These are phyloP conservation scores for Monosporascus sp. DNA, from an alignment of 2,329 filamentous ascomycete species.

Conservation along the genomic window DNA sequence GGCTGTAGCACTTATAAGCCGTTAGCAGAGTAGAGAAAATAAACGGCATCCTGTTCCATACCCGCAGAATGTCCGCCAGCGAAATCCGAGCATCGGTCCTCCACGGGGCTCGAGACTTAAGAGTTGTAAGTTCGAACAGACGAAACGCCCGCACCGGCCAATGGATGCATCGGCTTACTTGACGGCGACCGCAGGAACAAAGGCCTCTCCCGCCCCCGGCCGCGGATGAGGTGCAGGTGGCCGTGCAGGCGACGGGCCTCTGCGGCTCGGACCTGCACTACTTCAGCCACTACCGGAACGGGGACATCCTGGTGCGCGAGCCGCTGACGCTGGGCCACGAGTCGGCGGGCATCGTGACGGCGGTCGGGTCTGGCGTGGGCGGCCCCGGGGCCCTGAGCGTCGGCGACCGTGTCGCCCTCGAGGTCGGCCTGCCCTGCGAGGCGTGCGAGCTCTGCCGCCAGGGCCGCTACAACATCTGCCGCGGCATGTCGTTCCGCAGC, in stretches of 20 bases:
- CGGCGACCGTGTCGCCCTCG: slow-evolving; percentile 65
- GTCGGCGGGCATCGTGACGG: slow-evolving; percentile 59
- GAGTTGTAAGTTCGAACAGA: slow-evolving; percentile 34
- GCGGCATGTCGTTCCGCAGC: slow-evolving; percentile 50
- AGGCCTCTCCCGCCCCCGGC: slow-evolving; percentile 48
- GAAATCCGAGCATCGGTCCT: slow-evolving; percentile 47
- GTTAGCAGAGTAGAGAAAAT: neutral
- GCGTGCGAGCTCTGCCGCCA: slow-evolving; percentile 41
- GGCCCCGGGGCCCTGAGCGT: slow-evolving; percentile 41
- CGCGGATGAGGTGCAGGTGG: slow-evolving; percentile 53
- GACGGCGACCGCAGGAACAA: slow-evolving; percentile 39
- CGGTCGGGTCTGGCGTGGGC: slow-evolving; percentile 54
- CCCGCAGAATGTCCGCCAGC: slow-evolving; percentile 11
- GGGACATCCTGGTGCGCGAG: slow-evolving; percentile 54
- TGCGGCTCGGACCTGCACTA: slow-evolving; percentile 66
- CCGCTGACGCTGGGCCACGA: slow-evolving; percentile 60
- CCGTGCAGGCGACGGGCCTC: slow-evolving; percentile 56
- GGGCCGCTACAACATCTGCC: slow-evolving; percentile 60
- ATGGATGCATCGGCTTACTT: neutral
- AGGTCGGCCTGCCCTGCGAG: slow-evolving; percentile 51
- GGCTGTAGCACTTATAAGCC: neutral
- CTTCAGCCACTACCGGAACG: slow-evolving; percentile 61
- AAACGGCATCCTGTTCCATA: neutral
- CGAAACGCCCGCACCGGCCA: neutral
- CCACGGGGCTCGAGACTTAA: slow-evolving; percentile 45